These are phyloP conservation scores for Gastrolobium bilobum DNA, from an alignment of 306 rosid species.

Conservation along the genomic window DNA sequence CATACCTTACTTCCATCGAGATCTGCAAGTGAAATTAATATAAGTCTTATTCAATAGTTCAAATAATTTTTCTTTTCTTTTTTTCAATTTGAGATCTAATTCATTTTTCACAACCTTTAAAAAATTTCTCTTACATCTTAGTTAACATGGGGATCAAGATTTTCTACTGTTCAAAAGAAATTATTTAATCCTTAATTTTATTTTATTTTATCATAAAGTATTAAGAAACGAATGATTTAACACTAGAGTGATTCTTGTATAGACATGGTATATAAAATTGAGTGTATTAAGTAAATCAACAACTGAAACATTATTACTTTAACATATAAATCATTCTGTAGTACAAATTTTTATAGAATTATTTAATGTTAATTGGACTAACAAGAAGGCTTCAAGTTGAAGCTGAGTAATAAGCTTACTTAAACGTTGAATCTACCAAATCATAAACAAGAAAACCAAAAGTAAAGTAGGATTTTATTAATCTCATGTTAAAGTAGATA, in stretches of 20 bases:
- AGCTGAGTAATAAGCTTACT: constrained; percentile 22
- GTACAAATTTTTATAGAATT: not conserved
- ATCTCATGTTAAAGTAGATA: too few relatives aligned
- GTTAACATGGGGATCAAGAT: not conserved
- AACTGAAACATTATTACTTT: not conserved
- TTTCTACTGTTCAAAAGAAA: not conserved
- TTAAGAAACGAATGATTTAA: not conserved
- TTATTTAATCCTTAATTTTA: too few relatives aligned
- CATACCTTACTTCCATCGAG: constrained; percentile 41
- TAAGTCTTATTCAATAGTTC: constrained; percentile 22
- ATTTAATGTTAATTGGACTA: not conserved
- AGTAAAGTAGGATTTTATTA: not conserved
- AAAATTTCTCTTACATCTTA: not conserved
- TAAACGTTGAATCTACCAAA: constrained; percentile 56
- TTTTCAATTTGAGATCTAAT: not conserved
- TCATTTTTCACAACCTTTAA: not conserved
- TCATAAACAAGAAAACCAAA: constrained; percentile 49
- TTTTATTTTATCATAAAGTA: not conserved
- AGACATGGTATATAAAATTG: not conserved
- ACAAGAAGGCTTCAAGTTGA: constrained; percentile 46
- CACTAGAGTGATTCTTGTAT: not conserved
- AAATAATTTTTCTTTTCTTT: not conserved
- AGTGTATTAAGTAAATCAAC: not conserved
- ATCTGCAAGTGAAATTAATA: constrained; percentile 9
- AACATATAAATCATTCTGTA: not conserved